phyloP scores from a whole-genome alignment of 345 rosid species.

The Lumnitzera littorea region DNA sequence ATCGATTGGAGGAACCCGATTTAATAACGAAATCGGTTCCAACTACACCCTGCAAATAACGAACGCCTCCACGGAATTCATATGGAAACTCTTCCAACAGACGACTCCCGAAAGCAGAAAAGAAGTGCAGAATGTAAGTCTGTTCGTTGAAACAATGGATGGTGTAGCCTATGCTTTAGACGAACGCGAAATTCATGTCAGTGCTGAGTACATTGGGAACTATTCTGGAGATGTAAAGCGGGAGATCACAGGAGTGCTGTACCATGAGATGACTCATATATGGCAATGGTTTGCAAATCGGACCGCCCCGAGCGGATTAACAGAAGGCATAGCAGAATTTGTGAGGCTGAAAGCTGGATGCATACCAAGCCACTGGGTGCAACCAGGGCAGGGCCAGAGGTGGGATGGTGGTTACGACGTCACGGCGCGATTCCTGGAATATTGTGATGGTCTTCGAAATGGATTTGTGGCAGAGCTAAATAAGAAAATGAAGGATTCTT shows the following conservation, averaged over 20 bases:
- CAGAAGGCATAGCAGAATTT: slow-evolving; percentile 19
- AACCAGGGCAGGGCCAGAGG: slow-evolving; percentile 14
- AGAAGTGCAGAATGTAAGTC: slow-evolving; percentile 9
- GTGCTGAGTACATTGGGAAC: slow-evolving; percentile 11
- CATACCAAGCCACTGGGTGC: slow-evolving; percentile 12
- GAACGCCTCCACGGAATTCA: slow-evolving; percentile 14
- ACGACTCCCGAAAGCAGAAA: slow-evolving; percentile 6
- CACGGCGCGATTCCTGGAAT: slow-evolving; percentile 16
- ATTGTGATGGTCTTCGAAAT: slow-evolving; percentile 16
- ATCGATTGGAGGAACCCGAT: slow-evolving; percentile 18
- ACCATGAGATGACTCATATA: slow-evolving; percentile 20
- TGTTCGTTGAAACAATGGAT: slow-evolving; percentile 19
- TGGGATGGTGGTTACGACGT: slow-evolving; percentile 18
- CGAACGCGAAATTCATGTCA: slow-evolving; percentile 13
- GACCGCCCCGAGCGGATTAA: slow-evolving; percentile 8
- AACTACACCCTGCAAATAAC: slow-evolving; percentile 13
- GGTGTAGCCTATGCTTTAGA: slow-evolving; percentile 17
- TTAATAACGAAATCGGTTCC: slow-evolving; percentile 7
- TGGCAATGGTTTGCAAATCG: slow-evolving; percentile 14
- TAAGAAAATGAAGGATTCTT: slow-evolving; percentile 16
- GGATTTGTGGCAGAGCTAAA: slow-evolving; percentile 28
- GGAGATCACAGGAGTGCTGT: slow-evolving; percentile 15
- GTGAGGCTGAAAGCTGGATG: slow-evolving; percentile 19
- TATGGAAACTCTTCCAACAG: slow-evolving; percentile 20
- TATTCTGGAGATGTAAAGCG: slow-evolving; percentile 11